A percentile compares a stretch with the other conserved stretches of the same genome.
Evolutionary conservation across 805 yeast genomes (phyloP).

Genomic region (Hanseniaspora jakobsenii): DNA sequence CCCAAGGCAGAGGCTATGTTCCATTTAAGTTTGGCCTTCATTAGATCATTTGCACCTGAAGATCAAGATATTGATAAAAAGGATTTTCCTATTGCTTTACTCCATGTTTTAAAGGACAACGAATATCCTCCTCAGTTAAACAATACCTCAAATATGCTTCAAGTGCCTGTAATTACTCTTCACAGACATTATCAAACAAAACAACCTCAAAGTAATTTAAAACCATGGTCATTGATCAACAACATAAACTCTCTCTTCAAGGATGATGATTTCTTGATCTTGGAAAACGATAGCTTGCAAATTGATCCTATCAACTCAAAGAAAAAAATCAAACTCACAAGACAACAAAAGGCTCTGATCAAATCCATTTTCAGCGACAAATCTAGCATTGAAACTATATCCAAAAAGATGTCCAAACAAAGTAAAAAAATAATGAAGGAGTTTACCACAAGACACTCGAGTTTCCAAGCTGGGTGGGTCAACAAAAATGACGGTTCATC

Average conservation of each 20-base stretch:
- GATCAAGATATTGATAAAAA: slow-evolving; percentile 34
- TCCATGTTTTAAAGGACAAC: slow-evolving; percentile 49
- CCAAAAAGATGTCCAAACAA: slow-evolving; percentile 59
- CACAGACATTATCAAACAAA: slow-evolving; percentile 41
- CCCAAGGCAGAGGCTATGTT: slow-evolving; percentile 77
- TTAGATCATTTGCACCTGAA: slow-evolving; percentile 64
- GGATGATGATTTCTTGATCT: slow-evolving; percentile 20
- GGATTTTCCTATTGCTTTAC: slow-evolving; percentile 54
- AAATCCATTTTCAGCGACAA: slow-evolving; percentile 49
- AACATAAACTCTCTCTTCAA: slow-evolving; percentile 46
- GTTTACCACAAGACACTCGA: slow-evolving; percentile 31
- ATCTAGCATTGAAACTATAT: slow-evolving; percentile 40
- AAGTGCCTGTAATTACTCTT: slow-evolving; percentile 52
- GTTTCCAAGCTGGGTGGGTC: slow-evolving; percentile 35
- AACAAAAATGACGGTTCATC: slow-evolving; percentile 18
- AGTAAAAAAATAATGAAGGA: slow-evolving; percentile 45
- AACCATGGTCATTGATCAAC: slow-evolving; percentile 48
- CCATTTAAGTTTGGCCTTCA: slow-evolving; percentile 63
- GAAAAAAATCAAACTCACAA: slow-evolving; percentile 3
- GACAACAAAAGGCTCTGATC: slow-evolving; percentile 31
- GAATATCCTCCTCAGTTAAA: slow-evolving; percentile 57
- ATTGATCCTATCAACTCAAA: slow-evolving; percentile 4
- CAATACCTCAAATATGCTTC: slow-evolving; percentile 33
- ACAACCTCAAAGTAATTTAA: slow-evolving; percentile 29
- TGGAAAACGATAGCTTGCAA: slow-evolving; percentile 11